These are phyloP conservation scores for Heliosperma pusillum DNA, from an alignment of 148 eudicot genomes.

Conservation along the genomic window DNA sequence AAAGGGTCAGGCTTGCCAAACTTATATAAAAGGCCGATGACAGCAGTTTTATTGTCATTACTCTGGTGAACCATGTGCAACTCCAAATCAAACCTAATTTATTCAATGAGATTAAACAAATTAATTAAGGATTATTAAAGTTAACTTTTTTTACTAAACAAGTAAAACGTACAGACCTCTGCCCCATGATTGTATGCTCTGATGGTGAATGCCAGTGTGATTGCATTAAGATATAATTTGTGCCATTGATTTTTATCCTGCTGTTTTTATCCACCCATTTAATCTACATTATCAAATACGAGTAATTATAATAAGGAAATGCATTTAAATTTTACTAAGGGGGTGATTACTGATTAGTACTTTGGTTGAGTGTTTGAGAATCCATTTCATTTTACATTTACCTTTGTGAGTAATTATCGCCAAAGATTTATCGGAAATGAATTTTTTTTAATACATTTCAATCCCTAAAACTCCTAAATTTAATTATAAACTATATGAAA, in stretches of 20 bases:
- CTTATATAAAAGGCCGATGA: constrained; percentile 43
- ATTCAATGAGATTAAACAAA: neutral
- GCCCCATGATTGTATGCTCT: constrained; percentile 59
- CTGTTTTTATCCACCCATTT: constrained; percentile 46
- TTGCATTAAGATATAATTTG: constrained; percentile 35
- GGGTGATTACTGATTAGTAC: too few relatives aligned
- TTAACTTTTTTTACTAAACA: too few relatives aligned
- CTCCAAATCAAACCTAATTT: constrained; percentile 53
- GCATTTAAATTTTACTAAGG: too few relatives aligned
- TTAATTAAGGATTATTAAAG: too few relatives aligned
- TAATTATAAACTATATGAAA: too few relatives aligned
- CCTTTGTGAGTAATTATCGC: too few relatives aligned
- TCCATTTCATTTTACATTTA: too few relatives aligned
- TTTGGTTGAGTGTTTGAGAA: too few relatives aligned
- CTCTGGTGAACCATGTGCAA: constrained; percentile 58
- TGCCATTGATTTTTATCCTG: constrained; percentile 43
- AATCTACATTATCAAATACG: constrained; percentile 29
- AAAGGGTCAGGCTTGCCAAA: constrained; percentile 51
- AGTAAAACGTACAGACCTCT: constrained; percentile 29
- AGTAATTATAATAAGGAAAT: neutral
- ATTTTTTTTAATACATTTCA: too few relatives aligned
- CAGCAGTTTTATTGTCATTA: constrained; percentile 40
- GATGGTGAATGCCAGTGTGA: constrained; percentile 80
- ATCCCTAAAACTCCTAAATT: too few relatives aligned
- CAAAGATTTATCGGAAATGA: too few relatives aligned